These are phyloP conservation scores for Pseudoscleropodium purum DNA, from an alignment of 225 moss, liverwort and hornwort genomes.

Conservation along the genomic window DNA sequence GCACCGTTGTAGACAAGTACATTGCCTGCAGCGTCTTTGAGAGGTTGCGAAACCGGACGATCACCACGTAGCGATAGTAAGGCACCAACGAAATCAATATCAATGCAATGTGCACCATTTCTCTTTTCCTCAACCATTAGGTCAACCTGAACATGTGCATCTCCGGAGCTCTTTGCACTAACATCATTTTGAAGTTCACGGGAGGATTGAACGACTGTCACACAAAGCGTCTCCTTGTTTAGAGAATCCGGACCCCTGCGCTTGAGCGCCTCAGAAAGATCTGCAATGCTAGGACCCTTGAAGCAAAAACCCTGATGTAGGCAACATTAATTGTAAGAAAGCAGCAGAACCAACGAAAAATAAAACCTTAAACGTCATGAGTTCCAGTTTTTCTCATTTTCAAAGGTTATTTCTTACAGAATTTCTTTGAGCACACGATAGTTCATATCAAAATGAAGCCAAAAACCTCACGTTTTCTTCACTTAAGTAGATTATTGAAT, in stretches of 20 bases:
- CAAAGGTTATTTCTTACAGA: background rate
- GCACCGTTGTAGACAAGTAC: slow-evolving; percentile 83
- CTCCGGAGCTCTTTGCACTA: background rate
- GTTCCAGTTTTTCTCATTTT: background rate
- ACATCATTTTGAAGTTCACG: background rate
- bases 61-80: slow-evolving; percentile 78
- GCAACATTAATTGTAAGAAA: background rate
- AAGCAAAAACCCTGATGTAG: slow-evolving; percentile 18
- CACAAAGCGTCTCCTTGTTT: slow-evolving; percentile 25
- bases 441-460: background rate
- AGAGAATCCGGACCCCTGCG: slow-evolving; percentile 80
- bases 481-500: background rate
- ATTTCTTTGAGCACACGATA: no score
- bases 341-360: background rate
- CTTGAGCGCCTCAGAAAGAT: slow-evolving; percentile 46
- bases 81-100: slow-evolving; percentile 66
- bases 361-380: background rate
- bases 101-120: background rate
- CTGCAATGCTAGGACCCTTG: slow-evolving; percentile 37
- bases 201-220: slow-evolving; percentile 8
- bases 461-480: background rate
- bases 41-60: slow-evolving; percentile 57
- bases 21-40: slow-evolving; percentile 58
- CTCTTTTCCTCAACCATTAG: background rate
- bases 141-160: background rate